Evolutionary conservation across 2,329 filamentous ascomycete species (phyloP).

Genomic region (Phaeosphaeriaceae sp.): DNA sequence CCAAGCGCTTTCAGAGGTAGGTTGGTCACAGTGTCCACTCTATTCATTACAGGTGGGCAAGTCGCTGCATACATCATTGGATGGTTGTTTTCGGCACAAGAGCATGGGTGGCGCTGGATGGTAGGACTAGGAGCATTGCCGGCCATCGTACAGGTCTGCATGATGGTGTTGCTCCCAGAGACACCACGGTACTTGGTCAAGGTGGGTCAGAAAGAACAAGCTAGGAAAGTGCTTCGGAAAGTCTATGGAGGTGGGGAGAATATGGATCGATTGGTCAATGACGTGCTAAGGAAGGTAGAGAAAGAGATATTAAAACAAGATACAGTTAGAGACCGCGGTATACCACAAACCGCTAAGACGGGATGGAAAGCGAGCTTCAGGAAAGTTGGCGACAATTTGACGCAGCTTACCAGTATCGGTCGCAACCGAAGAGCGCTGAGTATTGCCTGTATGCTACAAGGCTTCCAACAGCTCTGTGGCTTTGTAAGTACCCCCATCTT

Average conservation of each 20-base stretch:
- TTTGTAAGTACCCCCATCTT: constrained; percentile 38
- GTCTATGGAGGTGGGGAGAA: constrained; percentile 61
- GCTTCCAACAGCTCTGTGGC: constrained; percentile 82
- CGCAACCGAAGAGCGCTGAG: constrained; percentile 75
- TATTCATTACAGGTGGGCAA: constrained; percentile 88
- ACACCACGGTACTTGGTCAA: constrained; percentile 87
- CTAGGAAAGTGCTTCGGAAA: constrained; percentile 67
- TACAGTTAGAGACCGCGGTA: constrained; percentile 48
- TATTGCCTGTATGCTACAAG: constrained; percentile 87
- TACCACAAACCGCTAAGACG: constrained; percentile 36
- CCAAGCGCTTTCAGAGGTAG: constrained; percentile 77
- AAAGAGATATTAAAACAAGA: constrained; percentile 76
- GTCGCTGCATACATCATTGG: constrained; percentile 87
- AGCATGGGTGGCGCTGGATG: constrained; percentile 83
- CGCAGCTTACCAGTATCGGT: constrained; percentile 50
- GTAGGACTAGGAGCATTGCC: constrained; percentile 84
- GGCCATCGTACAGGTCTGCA: constrained; percentile 70
- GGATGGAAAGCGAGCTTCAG: constrained; percentile 48
- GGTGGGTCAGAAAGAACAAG: constrained; percentile 66
- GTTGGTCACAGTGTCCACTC: constrained; percentile 78
- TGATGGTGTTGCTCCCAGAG: constrained; percentile 80
- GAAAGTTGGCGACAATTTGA: constrained; percentile 61
- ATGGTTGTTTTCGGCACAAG: constrained; percentile 69
- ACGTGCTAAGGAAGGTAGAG: constrained; percentile 72
- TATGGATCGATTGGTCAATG: constrained; percentile 58